Percentiles rank a stretch among this genome's conserved stretches.
phyloP scores from a whole-genome alignment of 805 yeast genomes.

The Metschnikowia henanensis region DNA sequence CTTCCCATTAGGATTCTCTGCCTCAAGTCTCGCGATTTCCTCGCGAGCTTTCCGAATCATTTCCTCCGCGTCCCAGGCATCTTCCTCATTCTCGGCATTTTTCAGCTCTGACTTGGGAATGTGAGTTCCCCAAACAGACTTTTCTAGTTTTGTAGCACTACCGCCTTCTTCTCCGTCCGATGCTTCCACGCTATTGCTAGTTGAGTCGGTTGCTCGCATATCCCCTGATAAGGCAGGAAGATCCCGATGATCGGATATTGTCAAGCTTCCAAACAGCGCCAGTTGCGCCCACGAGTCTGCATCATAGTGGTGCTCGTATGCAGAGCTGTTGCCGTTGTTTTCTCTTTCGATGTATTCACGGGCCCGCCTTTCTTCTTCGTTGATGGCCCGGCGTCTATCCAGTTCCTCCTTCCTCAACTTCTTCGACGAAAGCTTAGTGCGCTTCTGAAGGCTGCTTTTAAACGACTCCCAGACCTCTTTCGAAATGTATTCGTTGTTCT shows the following conservation, averaged over 20 bases:
- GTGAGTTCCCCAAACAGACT: constrained; percentile 78
- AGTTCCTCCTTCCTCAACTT: constrained; percentile 62
- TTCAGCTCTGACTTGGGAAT: constrained; percentile 43
- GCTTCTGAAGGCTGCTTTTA: constrained; percentile 53
- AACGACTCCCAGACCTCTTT: constrained; percentile 45
- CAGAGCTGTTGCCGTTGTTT: constrained; percentile 38
- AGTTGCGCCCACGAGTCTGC: constrained; percentile 19
- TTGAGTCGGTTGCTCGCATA: constrained; percentile 4
- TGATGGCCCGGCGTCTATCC: constrained; percentile 54
- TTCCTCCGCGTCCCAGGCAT: constrained; percentile 50
- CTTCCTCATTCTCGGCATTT: constrained; percentile 33
- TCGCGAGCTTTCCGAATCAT: constrained; percentile 53
- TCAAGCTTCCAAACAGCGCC: constrained; percentile 31
- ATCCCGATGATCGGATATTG: constrained; percentile 40
- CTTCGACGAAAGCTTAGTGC: constrained; percentile 50
- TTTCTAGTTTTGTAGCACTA: constrained; percentile 4
- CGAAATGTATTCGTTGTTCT: constrained; percentile 29
- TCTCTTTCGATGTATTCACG: constrained; percentile 60
- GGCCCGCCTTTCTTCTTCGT: constrained; percentile 56
- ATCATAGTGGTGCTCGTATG: constrained; percentile 13
- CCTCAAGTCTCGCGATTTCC: constrained; percentile 37
- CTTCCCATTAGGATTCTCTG: constrained; percentile 22
- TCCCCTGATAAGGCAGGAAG: constrained; percentile 30
- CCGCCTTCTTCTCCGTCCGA: constrained; percentile 7
- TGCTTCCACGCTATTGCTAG: constrained; percentile 7